These are phyloP conservation scores for Rubia occidens DNA, from an alignment of 305 asterid genomes.

Conservation along the genomic window DNA sequence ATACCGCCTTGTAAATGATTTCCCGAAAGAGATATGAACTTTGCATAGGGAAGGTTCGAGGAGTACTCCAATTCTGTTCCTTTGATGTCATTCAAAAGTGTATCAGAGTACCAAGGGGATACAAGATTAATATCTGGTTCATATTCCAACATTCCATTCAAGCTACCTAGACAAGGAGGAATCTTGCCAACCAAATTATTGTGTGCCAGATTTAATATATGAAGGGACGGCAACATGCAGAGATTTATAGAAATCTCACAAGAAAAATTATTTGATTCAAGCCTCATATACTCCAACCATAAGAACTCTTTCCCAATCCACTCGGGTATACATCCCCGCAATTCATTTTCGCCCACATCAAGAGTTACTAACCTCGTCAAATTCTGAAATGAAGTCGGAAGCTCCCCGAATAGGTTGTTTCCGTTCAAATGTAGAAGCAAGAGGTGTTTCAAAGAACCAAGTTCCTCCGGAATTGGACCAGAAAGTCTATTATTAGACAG, in stretches of 20 bases:
- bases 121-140: rapidly evolving
- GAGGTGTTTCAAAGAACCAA: not conserved
- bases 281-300: not conserved
- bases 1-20: not conserved
- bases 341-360: not conserved
- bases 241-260: not conserved
- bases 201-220: not conserved
- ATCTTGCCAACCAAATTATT: not conserved
- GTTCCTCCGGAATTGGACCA: not conserved
- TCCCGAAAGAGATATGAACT: not conserved
- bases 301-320: not conserved
- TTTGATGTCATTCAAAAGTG: not conserved
- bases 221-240: not conserved
- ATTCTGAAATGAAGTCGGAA: not conserved
- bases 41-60: not conserved
- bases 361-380: not conserved
- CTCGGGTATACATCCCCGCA: not conserved
- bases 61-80: not conserved
- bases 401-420: not conserved
- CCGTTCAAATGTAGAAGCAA: not conserved
- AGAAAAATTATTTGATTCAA: not conserved
- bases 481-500: not conserved
- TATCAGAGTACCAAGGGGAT: not conserved
- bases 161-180: not conserved
- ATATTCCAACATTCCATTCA: not conserved